Evolutionary conservation across 805 yeast genomes (phyloP).

Genomic region (Wickerhamiella siamensis): DNA sequence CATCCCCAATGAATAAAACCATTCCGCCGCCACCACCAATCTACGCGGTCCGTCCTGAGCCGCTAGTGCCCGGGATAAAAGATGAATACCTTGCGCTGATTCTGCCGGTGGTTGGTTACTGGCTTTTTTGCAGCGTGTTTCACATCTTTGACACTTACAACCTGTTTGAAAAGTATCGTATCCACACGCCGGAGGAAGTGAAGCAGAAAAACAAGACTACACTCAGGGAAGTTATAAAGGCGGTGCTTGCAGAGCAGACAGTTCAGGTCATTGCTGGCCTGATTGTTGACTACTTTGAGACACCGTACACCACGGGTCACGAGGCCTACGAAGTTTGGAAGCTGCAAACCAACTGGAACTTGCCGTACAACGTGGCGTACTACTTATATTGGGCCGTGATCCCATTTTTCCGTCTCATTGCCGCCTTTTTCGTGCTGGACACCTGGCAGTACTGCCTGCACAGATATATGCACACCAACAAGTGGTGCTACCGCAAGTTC

Average conservation of each 20-base stretch:
- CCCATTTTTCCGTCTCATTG: slow-evolving; percentile 39
- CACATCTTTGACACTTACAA: slow-evolving; percentile 60
- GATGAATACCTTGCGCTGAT: slow-evolving; percentile 61
- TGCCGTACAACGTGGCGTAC: slow-evolving; percentile 27
- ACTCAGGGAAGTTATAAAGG: slow-evolving; percentile 52
- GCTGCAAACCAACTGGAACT: slow-evolving; percentile 27
- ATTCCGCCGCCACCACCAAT: slow-evolving; percentile 3
- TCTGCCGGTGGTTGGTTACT: slow-evolving; percentile 70
- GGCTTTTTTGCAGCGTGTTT: slow-evolving; percentile 64
- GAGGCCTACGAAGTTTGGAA: slow-evolving; percentile 37
- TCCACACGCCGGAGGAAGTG: slow-evolving; percentile 87
- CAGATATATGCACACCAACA: slow-evolving; percentile 74
- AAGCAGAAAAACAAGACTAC: slow-evolving; percentile 60
- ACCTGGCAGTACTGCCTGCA: slow-evolving; percentile 94
- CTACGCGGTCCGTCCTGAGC: slow-evolving; percentile 8
- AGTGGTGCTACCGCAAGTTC: slow-evolving; percentile 57
- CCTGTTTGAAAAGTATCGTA: slow-evolving; percentile 69
- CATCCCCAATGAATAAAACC: slow-evolving; percentile 1
- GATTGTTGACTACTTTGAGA: slow-evolving; percentile 40
- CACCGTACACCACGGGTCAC: slow-evolving; percentile 32
- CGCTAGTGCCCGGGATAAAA: slow-evolving; percentile 45
- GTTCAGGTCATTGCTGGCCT: slow-evolving; percentile 67
- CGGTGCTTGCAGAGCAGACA: slow-evolving; percentile 72
- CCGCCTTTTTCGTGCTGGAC: slow-evolving; percentile 68
- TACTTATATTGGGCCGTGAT: slow-evolving; percentile 47